These are phyloP conservation scores for Colletotrichum noveboracense DNA, from an alignment of 2,329 filamentous ascomycete species.

Conservation along the genomic window DNA sequence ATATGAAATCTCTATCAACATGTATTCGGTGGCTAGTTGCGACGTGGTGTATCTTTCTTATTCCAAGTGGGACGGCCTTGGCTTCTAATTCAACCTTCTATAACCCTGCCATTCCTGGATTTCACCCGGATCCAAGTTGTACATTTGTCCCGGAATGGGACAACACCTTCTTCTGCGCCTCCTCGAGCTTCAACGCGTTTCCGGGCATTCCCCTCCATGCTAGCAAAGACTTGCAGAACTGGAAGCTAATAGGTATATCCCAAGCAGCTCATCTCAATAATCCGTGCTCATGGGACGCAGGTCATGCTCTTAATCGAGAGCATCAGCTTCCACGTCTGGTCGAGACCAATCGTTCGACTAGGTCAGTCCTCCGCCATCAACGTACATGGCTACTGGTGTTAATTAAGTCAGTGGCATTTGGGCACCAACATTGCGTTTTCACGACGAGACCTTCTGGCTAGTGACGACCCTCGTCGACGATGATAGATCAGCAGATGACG, in stretches of 20 bases:
- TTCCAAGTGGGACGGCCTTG: neutral
- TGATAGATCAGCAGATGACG: neutral
- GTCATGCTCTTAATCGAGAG: slow-evolving; percentile 44
- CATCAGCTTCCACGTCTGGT: slow-evolving; percentile 42
- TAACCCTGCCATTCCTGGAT: slow-evolving; percentile 56
- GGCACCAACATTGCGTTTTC: slow-evolving; percentile 50
- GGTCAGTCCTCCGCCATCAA: neutral
- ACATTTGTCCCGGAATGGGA: slow-evolving; percentile 41
- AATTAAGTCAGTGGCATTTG: slow-evolving; percentile 44
- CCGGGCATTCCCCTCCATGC: slow-evolving; percentile 58
- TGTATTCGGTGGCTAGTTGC: neutral
- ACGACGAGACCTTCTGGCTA: slow-evolving; percentile 43
- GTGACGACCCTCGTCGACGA: slow-evolving; percentile 10
- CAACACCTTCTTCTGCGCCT: slow-evolving; percentile 54
- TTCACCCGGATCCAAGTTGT: slow-evolving; percentile 53
- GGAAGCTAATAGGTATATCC: slow-evolving; percentile 39
- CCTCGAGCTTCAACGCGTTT: slow-evolving; percentile 57
- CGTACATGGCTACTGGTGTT: neutral
- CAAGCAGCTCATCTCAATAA: neutral
- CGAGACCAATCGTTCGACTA: slow-evolving; percentile 5
- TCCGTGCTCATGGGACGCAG: slow-evolving; percentile 20
- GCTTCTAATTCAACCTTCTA: slow-evolving; percentile 28
- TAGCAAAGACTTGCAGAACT: slow-evolving; percentile 54
- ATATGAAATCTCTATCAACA: neutral
- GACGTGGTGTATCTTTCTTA: too few relatives aligned